Base-by-base conservation (phyloP, 148 eudicot species). In the Chenopodium suecicum region DNA sequence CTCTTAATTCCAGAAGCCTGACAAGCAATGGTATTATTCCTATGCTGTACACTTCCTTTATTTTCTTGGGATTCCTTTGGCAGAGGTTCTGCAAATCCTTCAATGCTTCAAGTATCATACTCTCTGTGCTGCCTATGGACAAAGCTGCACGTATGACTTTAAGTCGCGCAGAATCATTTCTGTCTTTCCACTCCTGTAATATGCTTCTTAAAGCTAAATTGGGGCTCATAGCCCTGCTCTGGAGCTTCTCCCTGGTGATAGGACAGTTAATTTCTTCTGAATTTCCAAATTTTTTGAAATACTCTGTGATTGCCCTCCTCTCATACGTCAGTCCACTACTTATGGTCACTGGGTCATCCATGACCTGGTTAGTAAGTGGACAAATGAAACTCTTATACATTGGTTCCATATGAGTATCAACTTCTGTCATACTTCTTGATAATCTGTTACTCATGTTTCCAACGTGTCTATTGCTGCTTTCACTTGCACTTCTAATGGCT, bases 281-380 rank as follows among this genome's bases (percentile, higher is more conserved):
- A 63, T 84, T 83, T 64, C 84, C 77, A 70, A 85, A 80, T 69
- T 80, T 86, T 22, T 82, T 84, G 60, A 87, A 88, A 89, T 88
- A 92, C 37, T 88, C 91, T 9, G 72, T 79, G 52, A 94, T 92
- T 23, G 91, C 92, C 25, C 74, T 81, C 75, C 90, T 89, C 83
- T 94, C 97, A 68, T 82, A 94, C 20, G 97, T 91, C 70, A 88
- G 87, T 73, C 98, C 98, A 74, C 88, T 92, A 82, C 86, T 92
- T 82, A 90, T 81, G 50, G 98, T 92, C 48, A 92, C 93, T 14
- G 98, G 93, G 52, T 94, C 98, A 52, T 90, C 90, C 98, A 91
- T 94, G 63, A 94, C 87, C 83, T 73, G 84, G 62, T 89, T 86
- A 17, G 94, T 94, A 79, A 94, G 80, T 11, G 94, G 92, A 81